Base-by-base conservation (phyloP, 805 yeast genomes). In the Maudiozyma turicensis region DNA sequence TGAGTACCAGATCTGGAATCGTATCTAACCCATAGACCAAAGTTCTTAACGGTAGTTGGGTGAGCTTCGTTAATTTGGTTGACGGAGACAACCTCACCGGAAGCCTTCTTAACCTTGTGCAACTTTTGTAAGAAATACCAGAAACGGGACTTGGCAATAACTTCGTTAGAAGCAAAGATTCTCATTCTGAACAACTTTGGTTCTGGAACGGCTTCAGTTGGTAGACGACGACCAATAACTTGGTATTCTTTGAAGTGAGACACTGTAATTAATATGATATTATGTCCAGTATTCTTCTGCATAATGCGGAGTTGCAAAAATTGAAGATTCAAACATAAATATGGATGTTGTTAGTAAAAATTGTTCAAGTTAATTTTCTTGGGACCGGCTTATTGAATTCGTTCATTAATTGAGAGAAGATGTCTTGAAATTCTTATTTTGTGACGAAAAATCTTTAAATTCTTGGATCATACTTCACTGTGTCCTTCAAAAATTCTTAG, bases 1-100 rank as follows among this genome's bases (percentile, higher is more conserved):
- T 93, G 99, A 71, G 96, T 90, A 81, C 99, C 99, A 65, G 99
- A 93, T 86, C 99, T 95, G 63, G 99, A 93, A 74, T 93, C 99
- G 86, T 93, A 93, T 82, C 99, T 90, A 75, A 93, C 86, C 99
- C 99, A 93, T 80, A 93, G 75, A 81, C 97, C 99, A 73, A 89
- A 93, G 87, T 89, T 93, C 90, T 93, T 93, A 72, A 93, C 98
- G 82, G 87, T 90, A 78, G 96, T 87, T 77, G 99, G 98, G 81
- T 81, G 86, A 73, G 89, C 78, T 81, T 93, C 99, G 72, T 84
- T 71, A 73, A 93, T 86, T 71, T 76, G 76, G 83, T 88, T 88
- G 69, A 93, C 81, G 58, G 96, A 78, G 68, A 93, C 96, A 71
- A 93, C 80, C 81, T 93, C 99, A 86, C 99, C 99, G 71, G 96